Conservation (phyloP, 2,329 filamentous ascomycete species). For the Didymella arachidicola region DNA sequence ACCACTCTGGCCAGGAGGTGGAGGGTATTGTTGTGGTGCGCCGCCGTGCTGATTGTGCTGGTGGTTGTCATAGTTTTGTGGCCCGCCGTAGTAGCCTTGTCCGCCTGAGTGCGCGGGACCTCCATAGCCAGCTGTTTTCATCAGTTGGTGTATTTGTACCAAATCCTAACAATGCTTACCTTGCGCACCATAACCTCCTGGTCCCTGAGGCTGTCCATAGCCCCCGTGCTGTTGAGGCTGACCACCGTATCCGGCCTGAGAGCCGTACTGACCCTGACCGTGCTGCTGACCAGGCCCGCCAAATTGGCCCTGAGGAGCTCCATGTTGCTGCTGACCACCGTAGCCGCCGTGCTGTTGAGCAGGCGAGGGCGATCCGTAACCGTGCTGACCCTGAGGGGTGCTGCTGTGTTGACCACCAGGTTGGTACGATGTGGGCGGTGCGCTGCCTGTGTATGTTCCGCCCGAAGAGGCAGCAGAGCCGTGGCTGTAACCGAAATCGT, state of each 20-base stretch:
- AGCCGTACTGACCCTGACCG: conserved; percentile 27
- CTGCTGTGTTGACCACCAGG: conserved; percentile 42
- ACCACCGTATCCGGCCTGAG: conserved; percentile 36
- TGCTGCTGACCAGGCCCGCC: conserved; percentile 24
- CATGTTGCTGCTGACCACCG: conserved; percentile 30
- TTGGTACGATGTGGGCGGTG: conserved; percentile 70
- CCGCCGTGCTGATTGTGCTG: conserved; percentile 39
- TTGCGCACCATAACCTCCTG: conserved; percentile 32
- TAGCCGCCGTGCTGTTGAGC: conserved; percentile 30
- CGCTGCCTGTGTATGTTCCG: conserved; percentile 67
- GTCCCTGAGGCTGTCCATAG: conserved; percentile 33
- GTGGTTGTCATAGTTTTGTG: conserved; percentile 43
- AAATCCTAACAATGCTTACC: conserved; percentile 12
- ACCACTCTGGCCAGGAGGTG: conserved; percentile 22
- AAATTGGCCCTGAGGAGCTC: conserved; percentile 19
- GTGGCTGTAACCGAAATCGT: conserved; percentile 66
- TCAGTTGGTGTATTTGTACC: not conserved
- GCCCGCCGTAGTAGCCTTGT: conserved; percentile 37
- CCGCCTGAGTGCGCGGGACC: conserved; percentile 35
- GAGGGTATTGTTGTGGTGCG: conserved; percentile 24
- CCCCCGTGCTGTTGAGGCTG: conserved; percentile 32
- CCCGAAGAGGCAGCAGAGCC: conserved; percentile 56
- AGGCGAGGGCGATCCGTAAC: conserved; percentile 30
- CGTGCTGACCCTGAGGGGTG: conserved; percentile 31
- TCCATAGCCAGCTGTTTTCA: conserved; percentile 39